Evolutionary conservation across 306 rosid genomes (phyloP).

Genomic region (Prunus campanulata): DNA sequence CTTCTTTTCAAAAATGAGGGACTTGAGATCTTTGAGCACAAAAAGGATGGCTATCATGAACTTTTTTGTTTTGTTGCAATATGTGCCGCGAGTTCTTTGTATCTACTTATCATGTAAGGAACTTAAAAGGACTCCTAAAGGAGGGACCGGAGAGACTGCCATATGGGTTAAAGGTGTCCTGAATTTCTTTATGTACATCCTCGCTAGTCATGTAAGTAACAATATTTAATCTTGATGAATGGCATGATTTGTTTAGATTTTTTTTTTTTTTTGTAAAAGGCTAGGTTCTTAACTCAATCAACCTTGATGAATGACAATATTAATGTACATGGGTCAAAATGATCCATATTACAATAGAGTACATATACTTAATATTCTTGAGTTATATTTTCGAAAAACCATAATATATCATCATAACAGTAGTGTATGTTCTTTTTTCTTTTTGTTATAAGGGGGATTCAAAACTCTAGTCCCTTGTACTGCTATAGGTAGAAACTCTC

Average conservation of each 20-base stretch:
- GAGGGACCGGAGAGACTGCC: not conserved
- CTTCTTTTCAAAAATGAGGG: slow-evolving; percentile 20
- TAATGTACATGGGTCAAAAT: too few species aligned
- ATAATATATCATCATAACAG: too few species aligned
- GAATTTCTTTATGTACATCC: slow-evolving; percentile 27
- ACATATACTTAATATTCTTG: too few species aligned
- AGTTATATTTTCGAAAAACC: too few species aligned
- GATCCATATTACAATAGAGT: too few species aligned
- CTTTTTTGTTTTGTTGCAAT: slow-evolving; percentile 21
- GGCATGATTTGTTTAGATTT: not conserved
- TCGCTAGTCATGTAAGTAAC: slow-evolving; percentile 24
- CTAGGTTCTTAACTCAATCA: too few species aligned
- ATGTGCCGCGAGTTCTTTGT: slow-evolving; percentile 19
- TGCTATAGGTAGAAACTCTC: too few species aligned
- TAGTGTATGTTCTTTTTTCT: too few species aligned
- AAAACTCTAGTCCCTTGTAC: too few species aligned
- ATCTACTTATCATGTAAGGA: not conserved
- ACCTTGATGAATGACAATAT: too few species aligned
- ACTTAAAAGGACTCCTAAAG: not conserved
- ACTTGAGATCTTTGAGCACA: not conserved
- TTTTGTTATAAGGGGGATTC: too few species aligned
- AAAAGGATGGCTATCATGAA: slow-evolving; percentile 3
- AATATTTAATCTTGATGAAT: not conserved
- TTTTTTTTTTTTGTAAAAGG: too few species aligned
- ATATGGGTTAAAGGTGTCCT: slow-evolving; percentile 9